Evolutionary conservation across 129 eudicot genomes (phyloP).

Genomic region (Chrysanthemum seticuspe): DNA sequence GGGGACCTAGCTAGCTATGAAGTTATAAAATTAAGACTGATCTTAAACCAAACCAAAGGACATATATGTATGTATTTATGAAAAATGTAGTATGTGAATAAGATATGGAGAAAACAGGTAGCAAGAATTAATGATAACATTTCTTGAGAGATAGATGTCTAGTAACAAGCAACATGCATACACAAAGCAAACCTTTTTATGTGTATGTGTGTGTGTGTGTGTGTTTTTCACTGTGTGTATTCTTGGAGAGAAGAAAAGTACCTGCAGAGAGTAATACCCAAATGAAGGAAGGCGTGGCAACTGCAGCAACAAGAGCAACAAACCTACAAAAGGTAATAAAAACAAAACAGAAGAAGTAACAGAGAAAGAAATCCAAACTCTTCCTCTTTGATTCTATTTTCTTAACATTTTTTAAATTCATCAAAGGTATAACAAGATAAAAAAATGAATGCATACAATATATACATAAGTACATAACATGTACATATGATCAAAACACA

Average conservation of each 20-base stretch:
- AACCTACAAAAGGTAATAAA: slow-evolving; percentile 51
- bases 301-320: slow-evolving; percentile 46
- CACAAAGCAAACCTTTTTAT: slow-evolving; percentile 26
- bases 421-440: slow-evolving; percentile 4
- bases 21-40: slow-evolving; percentile 31
- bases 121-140: slow-evolving; percentile 37
- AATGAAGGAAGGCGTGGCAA: slow-evolving; percentile 38
- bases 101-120: slow-evolving; percentile 36
- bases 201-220: background rate
- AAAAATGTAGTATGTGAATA: slow-evolving; percentile 30
- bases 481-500: slow-evolving; percentile 28
- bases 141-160: slow-evolving; percentile 36
- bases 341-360: slow-evolving; percentile 45
- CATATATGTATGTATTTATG: slow-evolving; percentile 34
- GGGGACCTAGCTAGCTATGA: slow-evolving; percentile 41
- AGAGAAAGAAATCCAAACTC: slow-evolving; percentile 29
- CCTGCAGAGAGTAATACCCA: slow-evolving; percentile 24
- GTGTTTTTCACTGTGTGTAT: slow-evolving; percentile 11
- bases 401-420: slow-evolving; percentile 14
- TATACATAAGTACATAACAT: slow-evolving; percentile 9
- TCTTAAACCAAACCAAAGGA: slow-evolving; percentile 40
- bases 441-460: slow-evolving; percentile 21
- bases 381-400: slow-evolving; percentile 26
- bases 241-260: slow-evolving; percentile 20
- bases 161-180: slow-evolving; percentile 46